These are phyloP conservation scores for Prunus kanzakura DNA, from an alignment of 306 rosid species.

Conservation along the genomic window DNA sequence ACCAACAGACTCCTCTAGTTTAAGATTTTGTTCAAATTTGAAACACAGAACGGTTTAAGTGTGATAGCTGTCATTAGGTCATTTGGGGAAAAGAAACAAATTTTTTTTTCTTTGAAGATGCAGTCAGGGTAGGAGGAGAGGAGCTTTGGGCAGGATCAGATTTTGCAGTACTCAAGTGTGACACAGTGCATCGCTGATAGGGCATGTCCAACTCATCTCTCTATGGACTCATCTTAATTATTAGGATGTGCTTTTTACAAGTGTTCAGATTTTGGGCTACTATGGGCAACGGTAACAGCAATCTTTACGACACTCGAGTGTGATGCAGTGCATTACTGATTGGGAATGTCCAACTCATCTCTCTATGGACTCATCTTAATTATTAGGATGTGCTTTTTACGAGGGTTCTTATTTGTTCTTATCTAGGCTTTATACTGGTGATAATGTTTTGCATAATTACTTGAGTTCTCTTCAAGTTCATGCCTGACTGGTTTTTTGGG, in stretches of 20 bases:
- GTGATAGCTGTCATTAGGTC: neutral
- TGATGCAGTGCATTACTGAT: neutral
- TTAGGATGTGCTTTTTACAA: neutral
- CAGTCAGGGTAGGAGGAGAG: too few species aligned
- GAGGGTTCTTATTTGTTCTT: neutral
- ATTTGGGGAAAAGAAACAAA: neutral
- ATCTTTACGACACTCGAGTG: neutral
- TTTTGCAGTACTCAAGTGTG: neutral
- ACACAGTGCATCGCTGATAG: neutral
- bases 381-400: neutral
- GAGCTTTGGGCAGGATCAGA: neutral
- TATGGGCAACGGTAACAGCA: neutral
- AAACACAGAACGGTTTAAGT: neutral
- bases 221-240: neutral
- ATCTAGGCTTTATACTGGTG: neutral
- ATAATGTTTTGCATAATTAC: neutral
- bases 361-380: neutral
- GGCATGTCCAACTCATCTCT: neutral
- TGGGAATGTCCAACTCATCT: neutral
- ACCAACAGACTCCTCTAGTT: neutral
- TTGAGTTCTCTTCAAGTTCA: neutral
- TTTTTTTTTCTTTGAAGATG: too few species aligned
- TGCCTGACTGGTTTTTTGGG: constrained; percentile 5
- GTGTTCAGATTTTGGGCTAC: neutral
- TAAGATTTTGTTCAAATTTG: neutral